Conservation (phyloP, 306 rosid genomes). For the Gynostemma pentaphyllum region DNA sequence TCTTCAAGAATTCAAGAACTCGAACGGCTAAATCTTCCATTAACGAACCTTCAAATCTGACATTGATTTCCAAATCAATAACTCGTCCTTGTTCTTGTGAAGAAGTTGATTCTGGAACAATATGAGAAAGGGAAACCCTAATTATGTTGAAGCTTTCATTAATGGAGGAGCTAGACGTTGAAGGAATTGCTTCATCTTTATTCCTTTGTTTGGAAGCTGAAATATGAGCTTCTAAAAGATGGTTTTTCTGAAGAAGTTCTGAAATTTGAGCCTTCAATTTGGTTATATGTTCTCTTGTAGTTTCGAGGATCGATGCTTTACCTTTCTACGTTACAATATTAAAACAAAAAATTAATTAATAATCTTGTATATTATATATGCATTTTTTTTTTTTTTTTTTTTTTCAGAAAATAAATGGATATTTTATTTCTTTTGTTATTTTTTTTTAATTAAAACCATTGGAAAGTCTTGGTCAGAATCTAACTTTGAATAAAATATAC, state of each 20-base stretch:
- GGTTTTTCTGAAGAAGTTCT: conserved; percentile 4
- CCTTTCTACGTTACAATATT: background rate
- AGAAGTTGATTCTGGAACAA: background rate
- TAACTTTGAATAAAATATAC: no score
- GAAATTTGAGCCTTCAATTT: conserved; percentile 8
- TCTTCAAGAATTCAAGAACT: conserved; percentile 5
- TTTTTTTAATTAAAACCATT: no score
- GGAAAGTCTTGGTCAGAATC: no score
- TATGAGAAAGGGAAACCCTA: background rate
- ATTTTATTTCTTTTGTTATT: background rate
- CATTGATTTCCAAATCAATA: conserved; percentile 3
- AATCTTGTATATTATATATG: background rate
- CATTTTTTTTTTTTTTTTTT: background rate
- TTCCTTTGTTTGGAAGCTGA: background rate
- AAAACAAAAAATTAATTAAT: background rate
- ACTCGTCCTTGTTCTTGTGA: background rate
- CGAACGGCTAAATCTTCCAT: background rate
- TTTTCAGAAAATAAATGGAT: no score
- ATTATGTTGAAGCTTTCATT: background rate
- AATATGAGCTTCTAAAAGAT: background rate
- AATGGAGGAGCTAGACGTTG: background rate
- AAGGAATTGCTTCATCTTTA: background rate
- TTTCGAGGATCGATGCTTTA: conserved; percentile 9
- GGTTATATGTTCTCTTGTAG: background rate
- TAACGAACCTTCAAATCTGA: background rate